phyloP scores from a whole-genome alignment of 768 basidiomycete species.

The Hemileccinum rubropunctum region DNA sequence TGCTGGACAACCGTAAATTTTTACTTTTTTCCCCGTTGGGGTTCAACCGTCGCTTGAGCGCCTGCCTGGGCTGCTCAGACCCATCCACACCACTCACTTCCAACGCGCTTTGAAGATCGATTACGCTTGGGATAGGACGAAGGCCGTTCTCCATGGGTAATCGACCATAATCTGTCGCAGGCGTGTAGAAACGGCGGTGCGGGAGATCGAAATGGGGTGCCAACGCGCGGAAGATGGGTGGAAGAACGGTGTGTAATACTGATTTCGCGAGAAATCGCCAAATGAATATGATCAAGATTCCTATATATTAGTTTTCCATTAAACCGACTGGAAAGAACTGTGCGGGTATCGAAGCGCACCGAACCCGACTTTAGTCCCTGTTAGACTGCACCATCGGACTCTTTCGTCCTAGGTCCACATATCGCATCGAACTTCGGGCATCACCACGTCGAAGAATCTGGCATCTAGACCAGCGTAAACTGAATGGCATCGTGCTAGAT shows the following conservation, averaged over 20 bases:
- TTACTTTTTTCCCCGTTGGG: background rate
- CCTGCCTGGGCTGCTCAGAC: conserved; percentile 31
- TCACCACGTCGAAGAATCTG: conserved; percentile 33
- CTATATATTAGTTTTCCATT: conserved; percentile 36
- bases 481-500: conserved; percentile 65
- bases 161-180: conserved; percentile 82
- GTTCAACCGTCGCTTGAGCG: conserved; percentile 25
- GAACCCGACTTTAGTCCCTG: conserved; percentile 38
- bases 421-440: conserved; percentile 58
- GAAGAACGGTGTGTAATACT: conserved; percentile 67
- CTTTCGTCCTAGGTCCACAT: conserved; percentile 32
- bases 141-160: conserved; percentile 61
- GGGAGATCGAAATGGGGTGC: conserved; percentile 71
- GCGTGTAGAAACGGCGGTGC: conserved; percentile 82
- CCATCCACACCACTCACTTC: conserved; percentile 41
- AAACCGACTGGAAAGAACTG: background rate
- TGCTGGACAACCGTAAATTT: conserved; percentile 22
- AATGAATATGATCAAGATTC: conserved; percentile 73
- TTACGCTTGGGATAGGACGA: conserved; percentile 79
- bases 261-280: conserved; percentile 91
- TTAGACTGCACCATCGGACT: conserved; percentile 36
- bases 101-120: conserved; percentile 62
- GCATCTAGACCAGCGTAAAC: conserved; percentile 40
- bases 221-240: conserved; percentile 79
- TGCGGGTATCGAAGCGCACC: conserved; percentile 30